A percentile compares a stretch with the other conserved stretches of the same genome.
These are phyloP conservation scores for Ascochyta lentis DNA, from an alignment of 2,329 filamentous ascomycete genomes.

Conservation along the genomic window DNA sequence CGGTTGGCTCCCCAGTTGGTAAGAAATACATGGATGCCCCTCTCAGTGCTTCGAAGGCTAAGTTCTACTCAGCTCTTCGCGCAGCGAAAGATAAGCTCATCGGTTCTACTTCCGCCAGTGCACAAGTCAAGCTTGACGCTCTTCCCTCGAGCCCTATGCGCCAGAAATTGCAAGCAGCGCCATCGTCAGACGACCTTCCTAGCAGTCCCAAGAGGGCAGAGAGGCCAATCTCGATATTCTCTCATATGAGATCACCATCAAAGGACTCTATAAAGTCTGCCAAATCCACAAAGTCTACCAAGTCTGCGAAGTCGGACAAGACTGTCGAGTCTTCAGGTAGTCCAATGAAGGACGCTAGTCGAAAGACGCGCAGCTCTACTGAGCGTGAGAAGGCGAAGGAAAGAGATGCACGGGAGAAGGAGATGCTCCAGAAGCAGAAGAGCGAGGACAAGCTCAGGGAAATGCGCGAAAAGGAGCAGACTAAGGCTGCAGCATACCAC, in stretches of 20 bases:
- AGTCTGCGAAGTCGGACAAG: slow-evolving; percentile 39
- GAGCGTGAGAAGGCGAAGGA: slow-evolving; percentile 66
- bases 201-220: slow-evolving; percentile 44
- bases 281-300: slow-evolving; percentile 34
- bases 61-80: slow-evolving; percentile 88
- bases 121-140: slow-evolving; percentile 64
- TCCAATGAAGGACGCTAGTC: slow-evolving; percentile 44
- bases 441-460: slow-evolving; percentile 71
- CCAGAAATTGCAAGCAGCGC: slow-evolving; percentile 31
- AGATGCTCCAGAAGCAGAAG: slow-evolving; percentile 64
- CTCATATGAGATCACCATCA: slow-evolving; percentile 45
- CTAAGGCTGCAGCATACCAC: slow-evolving; percentile 63
- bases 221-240: slow-evolving; percentile 41
- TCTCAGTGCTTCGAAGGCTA: slow-evolving; percentile 90
- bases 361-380: slow-evolving; percentile 65
- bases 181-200: slow-evolving; percentile 44
- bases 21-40: slow-evolving; percentile 73
- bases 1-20: slow-evolving; percentile 60
- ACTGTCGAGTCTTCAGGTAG: slow-evolving; percentile 38
- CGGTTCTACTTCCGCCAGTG: slow-evolving; percentile 69
- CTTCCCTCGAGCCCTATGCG: slow-evolving; percentile 47
- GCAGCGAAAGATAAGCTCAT: slow-evolving; percentile 85
- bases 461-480: slow-evolving; percentile 71
- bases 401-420: slow-evolving; percentile 66
- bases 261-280: slow-evolving; percentile 44